Conservation (phyloP, 2,329 filamentous ascomycete species). For the Colletotrichum lentis region DNA sequence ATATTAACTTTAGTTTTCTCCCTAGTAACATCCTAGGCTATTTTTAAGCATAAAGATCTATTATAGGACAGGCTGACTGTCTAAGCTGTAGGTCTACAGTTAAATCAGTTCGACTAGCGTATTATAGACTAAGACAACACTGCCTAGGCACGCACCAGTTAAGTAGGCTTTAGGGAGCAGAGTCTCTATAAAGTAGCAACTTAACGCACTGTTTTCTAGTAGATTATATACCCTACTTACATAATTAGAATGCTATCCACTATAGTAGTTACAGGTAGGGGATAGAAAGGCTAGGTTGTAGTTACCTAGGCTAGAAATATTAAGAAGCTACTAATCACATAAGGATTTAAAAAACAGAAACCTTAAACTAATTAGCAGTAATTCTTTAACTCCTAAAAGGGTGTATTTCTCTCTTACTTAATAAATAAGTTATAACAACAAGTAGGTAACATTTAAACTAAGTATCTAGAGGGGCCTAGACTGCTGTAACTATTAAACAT, state of each 20-base stretch:
- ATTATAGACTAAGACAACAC: neutral
- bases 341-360: neutral
- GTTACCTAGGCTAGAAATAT: neutral
- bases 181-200: neutral
- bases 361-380: neutral
- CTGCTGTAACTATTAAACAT: conserved; percentile 6
- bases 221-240: neutral
- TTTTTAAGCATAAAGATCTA: neutral
- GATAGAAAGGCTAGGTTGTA: neutral
- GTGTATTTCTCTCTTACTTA: neutral
- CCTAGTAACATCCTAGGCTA: neutral
- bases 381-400: neutral
- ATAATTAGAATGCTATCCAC: neutral
- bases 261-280: neutral
- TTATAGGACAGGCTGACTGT: neutral
- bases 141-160: neutral
- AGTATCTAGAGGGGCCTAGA: neutral
- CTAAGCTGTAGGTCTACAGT: neutral
- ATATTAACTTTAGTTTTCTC: neutral
- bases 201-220: neutral
- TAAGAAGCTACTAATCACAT: neutral
- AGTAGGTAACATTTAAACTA: neutral
- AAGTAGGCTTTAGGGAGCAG: neutral
- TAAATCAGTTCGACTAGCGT: neutral
- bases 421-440: neutral